Evolutionary conservation across 2,329 filamentous ascomycete species (phyloP), one percentile per base, ranked within the genome.

Genomic region (Coniochaeta hoffmannii): DNA sequence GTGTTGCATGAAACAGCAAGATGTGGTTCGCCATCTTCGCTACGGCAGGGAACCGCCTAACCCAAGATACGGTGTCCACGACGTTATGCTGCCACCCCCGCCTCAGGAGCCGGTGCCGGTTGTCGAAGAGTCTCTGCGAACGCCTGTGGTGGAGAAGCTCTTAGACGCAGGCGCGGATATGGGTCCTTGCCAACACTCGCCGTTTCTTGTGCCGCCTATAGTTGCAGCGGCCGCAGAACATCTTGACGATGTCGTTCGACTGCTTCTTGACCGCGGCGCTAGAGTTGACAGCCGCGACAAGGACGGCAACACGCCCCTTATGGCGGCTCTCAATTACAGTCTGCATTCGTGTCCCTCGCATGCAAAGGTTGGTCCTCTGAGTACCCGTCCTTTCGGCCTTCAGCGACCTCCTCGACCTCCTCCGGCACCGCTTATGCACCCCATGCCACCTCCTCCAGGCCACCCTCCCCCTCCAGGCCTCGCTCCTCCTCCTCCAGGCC

Each of bases 1-100:
- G 22, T 57, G 55, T 34, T 55, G 53, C 26, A 11, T 32, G 50
- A 54, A 35, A 41, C 17, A 36, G 26, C 28, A 41, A 38, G 19
- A 19, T 10, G 12, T 30, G 19, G 52, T 28, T 34, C 19, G 54
- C 17, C 22, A 50, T 15, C 52, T 54, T 19, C 35, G 34, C 11
- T 44, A 26, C 11, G 19, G 50, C 9, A 28, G n/a, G 22, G n/a
- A 30, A 32, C 34, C n/a, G 11, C 26, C 52, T 15, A 15, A 22
- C 36, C 34, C 35, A 17, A 26, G 52, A 53, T 36, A 24, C 31
- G 28, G 9, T 46, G 30, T 44, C 12, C 41, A 11, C 15, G 28
- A 51, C 4, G 28, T 28, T 15, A 2, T 11, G 26, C 19, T 24
- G 14, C 19, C 34, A 15, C 24, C 26, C n/a, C 28, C 49, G 17